phyloP scores from a whole-genome alignment of 371 early-diverging fungal genomes.

The Apophysomyces elegans region DNA sequence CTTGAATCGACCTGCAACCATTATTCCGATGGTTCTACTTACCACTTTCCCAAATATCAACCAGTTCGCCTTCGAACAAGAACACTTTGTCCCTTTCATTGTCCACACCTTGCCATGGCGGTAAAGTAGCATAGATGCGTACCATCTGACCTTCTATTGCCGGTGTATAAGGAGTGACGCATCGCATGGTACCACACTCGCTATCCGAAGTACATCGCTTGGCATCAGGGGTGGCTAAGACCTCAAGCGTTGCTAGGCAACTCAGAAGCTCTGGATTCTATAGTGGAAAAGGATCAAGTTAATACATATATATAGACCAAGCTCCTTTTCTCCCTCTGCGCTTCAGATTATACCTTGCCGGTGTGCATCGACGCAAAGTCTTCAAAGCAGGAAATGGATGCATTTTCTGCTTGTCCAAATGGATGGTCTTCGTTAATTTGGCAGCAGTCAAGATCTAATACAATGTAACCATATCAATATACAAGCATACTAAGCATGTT shows the following conservation, averaged over 20 bases:
- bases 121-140: conserved; percentile 50
- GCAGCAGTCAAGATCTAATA: conserved; percentile 47
- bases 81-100: conserved; percentile 38
- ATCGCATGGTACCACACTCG: conserved; percentile 41
- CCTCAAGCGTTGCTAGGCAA: conserved; percentile 46
- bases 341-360: conserved; percentile 3
- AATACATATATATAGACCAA: conserved; percentile 7
- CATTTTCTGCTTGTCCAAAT: conserved; percentile 57
- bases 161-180: conserved; percentile 66
- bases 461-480: conserved; percentile 2
- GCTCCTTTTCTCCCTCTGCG: not conserved
- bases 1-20: not conserved
- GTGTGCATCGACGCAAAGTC: conserved; percentile 21
- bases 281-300: conserved; percentile 1
- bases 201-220: conserved; percentile 39
- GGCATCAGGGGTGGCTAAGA: conserved; percentile 33
- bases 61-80: conserved; percentile 62
- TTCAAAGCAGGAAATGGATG: conserved; percentile 56
- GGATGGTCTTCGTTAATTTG: conserved; percentile 50
- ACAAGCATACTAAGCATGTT: not conserved
- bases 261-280: conserved; percentile 17
- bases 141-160: conserved; percentile 57
- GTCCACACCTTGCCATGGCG: conserved; percentile 36
- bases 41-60: conserved; percentile 68
- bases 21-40: conserved; percentile 9